A percentile compares a stretch with the other conserved stretches of the same genome.
Conservation (phyloP, 2,329 filamentous ascomycete species). For the Scortechinia acanthostroma region DNA sequence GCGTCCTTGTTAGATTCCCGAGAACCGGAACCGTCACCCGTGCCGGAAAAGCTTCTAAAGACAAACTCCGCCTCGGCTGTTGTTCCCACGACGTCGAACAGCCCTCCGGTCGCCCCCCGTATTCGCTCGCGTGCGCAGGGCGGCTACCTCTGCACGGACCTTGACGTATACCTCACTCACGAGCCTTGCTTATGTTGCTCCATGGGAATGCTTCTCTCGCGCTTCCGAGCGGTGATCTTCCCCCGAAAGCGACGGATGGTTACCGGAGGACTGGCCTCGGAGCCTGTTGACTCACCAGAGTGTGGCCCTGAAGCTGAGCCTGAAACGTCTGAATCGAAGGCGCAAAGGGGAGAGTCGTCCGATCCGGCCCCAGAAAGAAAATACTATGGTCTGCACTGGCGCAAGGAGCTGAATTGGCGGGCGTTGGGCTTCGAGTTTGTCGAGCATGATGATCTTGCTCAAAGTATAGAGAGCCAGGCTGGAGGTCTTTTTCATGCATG, state of each 20-base stretch:
- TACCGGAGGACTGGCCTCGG: background rate
- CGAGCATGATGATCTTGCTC: background rate
- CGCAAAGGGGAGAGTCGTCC: background rate
- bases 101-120: background rate
- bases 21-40: background rate
- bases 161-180: background rate
- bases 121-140: background rate
- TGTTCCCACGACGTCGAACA: background rate
- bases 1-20: background rate
- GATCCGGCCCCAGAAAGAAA: background rate
- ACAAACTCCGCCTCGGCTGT: background rate
- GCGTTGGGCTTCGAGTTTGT: slow-evolving; percentile 1
- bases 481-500: background rate
- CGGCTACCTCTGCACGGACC: slow-evolving; percentile 2
- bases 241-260: background rate
- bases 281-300: background rate
- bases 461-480: background rate
- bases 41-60: background rate
- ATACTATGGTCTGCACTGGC: slow-evolving; percentile 2
- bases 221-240: background rate
- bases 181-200: slow-evolving; percentile 1
- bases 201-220: background rate
- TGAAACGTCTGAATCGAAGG: background rate
- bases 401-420: slow-evolving; percentile 2
- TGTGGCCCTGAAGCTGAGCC: background rate